A percentile compares a stretch with the other conserved stretches of the same genome.
phyloP scores from a whole-genome alignment of 1,284 basidiomycete species.

The Tilletia indica region DNA sequence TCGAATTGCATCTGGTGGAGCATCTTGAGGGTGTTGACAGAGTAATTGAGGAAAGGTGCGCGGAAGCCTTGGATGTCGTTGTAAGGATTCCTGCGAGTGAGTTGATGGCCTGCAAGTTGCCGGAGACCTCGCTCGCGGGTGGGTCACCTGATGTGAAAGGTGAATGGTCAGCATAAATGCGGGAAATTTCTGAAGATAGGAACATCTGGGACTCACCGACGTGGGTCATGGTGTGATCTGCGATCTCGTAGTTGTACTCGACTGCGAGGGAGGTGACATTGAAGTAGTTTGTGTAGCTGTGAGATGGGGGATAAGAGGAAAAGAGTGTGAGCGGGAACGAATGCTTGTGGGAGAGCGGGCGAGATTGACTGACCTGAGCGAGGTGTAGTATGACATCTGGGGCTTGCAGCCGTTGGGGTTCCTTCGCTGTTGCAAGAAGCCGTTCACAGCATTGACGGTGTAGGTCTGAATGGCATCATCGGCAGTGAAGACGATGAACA shows the following conservation, averaged over 20 bases:
- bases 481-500: slow-evolving; percentile 57
- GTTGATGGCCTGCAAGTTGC: slow-evolving; percentile 76
- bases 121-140: slow-evolving; percentile 64
- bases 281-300: slow-evolving; percentile 73
- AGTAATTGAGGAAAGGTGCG: slow-evolving; percentile 73
- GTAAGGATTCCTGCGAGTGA: slow-evolving; percentile 73
- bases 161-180: not conserved
- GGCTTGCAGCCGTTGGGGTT: slow-evolving; percentile 79
- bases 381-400: slow-evolving; percentile 56
- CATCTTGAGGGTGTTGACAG: slow-evolving; percentile 64
- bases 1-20: slow-evolving; percentile 65
- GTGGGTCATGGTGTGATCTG: slow-evolving; percentile 86
- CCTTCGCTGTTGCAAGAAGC: slow-evolving; percentile 72
- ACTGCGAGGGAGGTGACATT: slow-evolving; percentile 78
- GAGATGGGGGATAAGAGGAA: slow-evolving; percentile 55
- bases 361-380: slow-evolving; percentile 11
- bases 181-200: slow-evolving; percentile 35
- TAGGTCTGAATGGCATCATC: slow-evolving; percentile 69
- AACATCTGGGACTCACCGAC: slow-evolving; percentile 60
- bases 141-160: not conserved
- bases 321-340: not conserved
- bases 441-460: slow-evolving; percentile 69
- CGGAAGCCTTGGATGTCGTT: slow-evolving; percentile 72
- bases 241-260: slow-evolving; percentile 74
- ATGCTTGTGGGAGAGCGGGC: not conserved